Percentiles rank a stretch among this genome's conserved stretches.
phyloP scores from a whole-genome alignment of 192 early-diverging fungal species.

The Endogone sp. region DNA sequence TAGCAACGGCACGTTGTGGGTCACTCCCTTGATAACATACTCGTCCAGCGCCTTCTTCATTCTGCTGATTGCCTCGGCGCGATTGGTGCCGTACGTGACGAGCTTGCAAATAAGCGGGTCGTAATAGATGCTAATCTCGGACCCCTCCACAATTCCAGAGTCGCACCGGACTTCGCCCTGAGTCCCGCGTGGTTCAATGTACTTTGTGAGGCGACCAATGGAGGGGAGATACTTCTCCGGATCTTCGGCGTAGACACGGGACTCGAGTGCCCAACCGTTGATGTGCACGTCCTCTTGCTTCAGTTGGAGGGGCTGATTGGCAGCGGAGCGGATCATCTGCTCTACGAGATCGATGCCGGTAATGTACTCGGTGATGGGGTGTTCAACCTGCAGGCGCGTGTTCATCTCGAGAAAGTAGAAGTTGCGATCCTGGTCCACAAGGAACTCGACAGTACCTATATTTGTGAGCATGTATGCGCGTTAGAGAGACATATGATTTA shows the following conservation, averaged over 20 bases:
- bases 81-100: constrained; percentile 73
- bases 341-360: constrained; percentile 92
- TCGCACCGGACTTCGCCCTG: constrained; percentile 80
- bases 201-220: constrained; percentile 81
- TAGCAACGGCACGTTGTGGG: constrained; percentile 92
- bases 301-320: constrained; percentile 65
- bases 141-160: constrained; percentile 87
- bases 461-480: neutral
- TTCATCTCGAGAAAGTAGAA: constrained; percentile 86
- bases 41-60: constrained; percentile 86
- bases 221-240: constrained; percentile 91
- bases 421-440: constrained; percentile 66
- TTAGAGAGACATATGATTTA: no score
- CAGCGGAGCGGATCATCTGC: constrained; percentile 93
- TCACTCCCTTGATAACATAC: constrained; percentile 93
- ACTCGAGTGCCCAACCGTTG: constrained; percentile 92
- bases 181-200: constrained; percentile 69
- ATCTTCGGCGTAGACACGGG: constrained; percentile 95
- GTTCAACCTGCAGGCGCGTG: constrained; percentile 77
- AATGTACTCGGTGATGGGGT: constrained; percentile 75
- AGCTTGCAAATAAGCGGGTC: constrained; percentile 97
- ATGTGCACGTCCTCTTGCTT: constrained; percentile 73
- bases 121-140: constrained; percentile 94
- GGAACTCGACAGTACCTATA: constrained; percentile 67
- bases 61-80: constrained; percentile 67